Conservation (phyloP, 1,284 basidiomycete species). For the Takashimella tepidaria region DNA sequence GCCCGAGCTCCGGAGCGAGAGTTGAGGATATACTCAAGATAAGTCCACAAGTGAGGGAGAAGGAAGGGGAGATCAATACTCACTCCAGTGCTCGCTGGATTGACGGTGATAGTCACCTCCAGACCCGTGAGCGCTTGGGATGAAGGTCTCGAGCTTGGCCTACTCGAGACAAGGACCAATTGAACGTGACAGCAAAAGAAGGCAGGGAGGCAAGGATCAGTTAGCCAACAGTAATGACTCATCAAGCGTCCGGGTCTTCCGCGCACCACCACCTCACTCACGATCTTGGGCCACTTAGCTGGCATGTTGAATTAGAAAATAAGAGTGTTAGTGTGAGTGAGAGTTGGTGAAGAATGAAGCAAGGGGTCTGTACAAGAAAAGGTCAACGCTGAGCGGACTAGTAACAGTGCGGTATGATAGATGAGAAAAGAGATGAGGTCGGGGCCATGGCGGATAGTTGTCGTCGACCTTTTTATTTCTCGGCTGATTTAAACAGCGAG, state of each 20-base stretch:
- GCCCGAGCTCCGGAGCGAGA: neutral
- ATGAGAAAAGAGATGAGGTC: too few relatives aligned
- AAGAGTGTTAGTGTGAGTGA: neutral
- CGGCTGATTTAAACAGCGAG: too few relatives aligned
- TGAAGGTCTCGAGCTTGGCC: conserved; percentile 49
- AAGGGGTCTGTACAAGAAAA: neutral
- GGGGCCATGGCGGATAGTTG: too few relatives aligned
- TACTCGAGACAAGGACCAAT: conserved; percentile 10
- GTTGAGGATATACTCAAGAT: neutral
- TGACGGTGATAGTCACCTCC: conserved; percentile 55
- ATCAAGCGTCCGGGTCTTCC: too few relatives aligned
- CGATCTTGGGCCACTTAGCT: conserved; percentile 18
- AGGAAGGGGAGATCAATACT: too few relatives aligned
- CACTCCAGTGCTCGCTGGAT: conserved; percentile 45
- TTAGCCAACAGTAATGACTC: neutral
- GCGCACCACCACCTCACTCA: conserved; percentile 3
- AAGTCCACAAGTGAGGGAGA: too few relatives aligned
- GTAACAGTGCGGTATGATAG: neutral
- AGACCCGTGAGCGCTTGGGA: conserved; percentile 47
- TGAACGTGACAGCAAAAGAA: neutral
- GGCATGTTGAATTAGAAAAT: conserved; percentile 10
- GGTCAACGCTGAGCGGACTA: neutral
- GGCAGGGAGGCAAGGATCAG: neutral
- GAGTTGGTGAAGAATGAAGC: neutral
- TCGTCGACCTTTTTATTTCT: too few relatives aligned